Evolutionary conservation across 345 rosid genomes (phyloP).

Genomic region (Salix dunnii): DNA sequence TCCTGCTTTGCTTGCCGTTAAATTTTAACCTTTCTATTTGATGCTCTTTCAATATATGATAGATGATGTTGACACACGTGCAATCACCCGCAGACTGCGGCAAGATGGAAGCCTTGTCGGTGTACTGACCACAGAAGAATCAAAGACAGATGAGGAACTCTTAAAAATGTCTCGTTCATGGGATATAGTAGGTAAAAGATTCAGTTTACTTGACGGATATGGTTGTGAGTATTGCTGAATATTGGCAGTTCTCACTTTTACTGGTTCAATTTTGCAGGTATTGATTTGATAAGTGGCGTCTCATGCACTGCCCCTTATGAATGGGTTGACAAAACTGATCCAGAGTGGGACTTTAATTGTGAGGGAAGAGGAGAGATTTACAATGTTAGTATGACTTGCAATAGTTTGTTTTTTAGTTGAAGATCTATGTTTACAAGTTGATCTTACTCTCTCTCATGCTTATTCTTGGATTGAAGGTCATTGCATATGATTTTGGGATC

Average conservation of each 20-base stretch:
- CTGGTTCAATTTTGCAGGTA: conserved; percentile 43
- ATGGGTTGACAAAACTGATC: conserved; percentile 65
- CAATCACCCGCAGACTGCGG: conserved; percentile 89
- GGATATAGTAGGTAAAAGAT: conserved; percentile 73
- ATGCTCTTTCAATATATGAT: conserved; percentile 12
- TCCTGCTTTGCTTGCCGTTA: not conserved
- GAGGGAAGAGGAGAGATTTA: conserved; percentile 39
- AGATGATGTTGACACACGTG: conserved; percentile 97
- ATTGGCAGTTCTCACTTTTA: not conserved
- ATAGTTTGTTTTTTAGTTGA: not conserved
- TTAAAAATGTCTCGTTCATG: conserved; percentile 76
- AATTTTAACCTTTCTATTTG: conserved; percentile 1
- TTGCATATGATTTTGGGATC: conserved; percentile 91
- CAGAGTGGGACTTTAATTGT: conserved; percentile 78
- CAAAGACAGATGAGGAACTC: conserved; percentile 76
- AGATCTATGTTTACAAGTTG: conserved; percentile 10
- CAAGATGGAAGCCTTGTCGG: conserved; percentile 98
- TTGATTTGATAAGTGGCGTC: conserved; percentile 84
- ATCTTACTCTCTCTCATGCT: conserved; percentile 5
- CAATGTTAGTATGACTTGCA: conserved; percentile 45
- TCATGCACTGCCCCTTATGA: conserved; percentile 73
- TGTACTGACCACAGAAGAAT: conserved; percentile 77
- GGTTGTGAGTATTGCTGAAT: not conserved
- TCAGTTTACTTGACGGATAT: not conserved
- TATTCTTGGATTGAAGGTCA: conserved; percentile 47